These are phyloP conservation scores for Helichrysum umbraculigerum DNA, from an alignment of 129 eudicot genomes.

Conservation along the genomic window DNA sequence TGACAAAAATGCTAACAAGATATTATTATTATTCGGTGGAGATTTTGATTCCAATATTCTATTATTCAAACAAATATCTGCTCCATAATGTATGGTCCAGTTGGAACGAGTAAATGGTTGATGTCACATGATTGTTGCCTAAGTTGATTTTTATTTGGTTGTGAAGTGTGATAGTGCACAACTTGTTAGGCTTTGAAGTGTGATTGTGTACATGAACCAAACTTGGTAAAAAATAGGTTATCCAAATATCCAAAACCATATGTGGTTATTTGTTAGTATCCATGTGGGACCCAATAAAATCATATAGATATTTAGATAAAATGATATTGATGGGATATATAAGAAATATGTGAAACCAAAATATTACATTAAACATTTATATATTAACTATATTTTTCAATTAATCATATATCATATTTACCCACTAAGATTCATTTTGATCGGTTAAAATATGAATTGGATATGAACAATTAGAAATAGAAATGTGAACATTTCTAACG, in stretches of 20 bases:
- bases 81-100: background rate
- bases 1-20: background rate
- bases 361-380: no score
- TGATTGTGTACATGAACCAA: background rate
- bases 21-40: background rate
- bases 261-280: background rate
- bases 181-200: slow-evolving; percentile 7
- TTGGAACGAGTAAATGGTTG: background rate
- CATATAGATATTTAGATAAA: no score
- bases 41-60: background rate
- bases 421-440: no score
- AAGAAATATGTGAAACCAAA: no score
- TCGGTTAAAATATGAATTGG: no score
- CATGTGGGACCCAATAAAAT: background rate
- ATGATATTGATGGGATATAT: no score
- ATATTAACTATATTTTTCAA: no score
- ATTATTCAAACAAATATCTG: no score
- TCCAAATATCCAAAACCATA: background rate
- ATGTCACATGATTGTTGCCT: background rate
- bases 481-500: no score
- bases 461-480: no score
- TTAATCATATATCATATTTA: no score
- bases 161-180: background rate
- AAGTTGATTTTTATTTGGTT: background rate
- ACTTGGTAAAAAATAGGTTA: slow-evolving; percentile 1